These are phyloP conservation scores for Mallotus repandus DNA, from an alignment of 441 rosid species.

Conservation along the genomic window DNA sequence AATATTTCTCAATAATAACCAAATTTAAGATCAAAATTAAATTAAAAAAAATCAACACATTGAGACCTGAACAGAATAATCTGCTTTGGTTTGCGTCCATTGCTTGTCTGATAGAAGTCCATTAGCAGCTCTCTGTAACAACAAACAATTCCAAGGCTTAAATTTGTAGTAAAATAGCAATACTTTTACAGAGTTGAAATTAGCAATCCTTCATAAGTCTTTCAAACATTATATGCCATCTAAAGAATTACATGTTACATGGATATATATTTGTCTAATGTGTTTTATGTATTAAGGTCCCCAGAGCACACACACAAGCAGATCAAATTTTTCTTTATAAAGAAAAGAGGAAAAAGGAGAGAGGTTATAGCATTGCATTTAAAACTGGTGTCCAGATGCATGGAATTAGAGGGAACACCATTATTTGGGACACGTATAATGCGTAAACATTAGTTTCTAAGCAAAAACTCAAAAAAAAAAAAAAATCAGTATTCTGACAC, in stretches of 20 bases:
- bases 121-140: conserved; percentile 63
- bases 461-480: not conserved
- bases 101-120: conserved; percentile 67
- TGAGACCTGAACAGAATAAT: conserved; percentile 83
- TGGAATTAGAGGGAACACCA: too few species aligned
- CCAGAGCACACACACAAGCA: too few species aligned
- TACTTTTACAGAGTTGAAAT: conserved; percentile 1
- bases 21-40: not conserved
- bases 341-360: not conserved
- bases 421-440: not conserved
- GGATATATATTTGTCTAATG: too few species aligned
- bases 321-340: too few species aligned
- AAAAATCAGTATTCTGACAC: not conserved
- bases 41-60: not conserved
- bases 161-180: not conserved
- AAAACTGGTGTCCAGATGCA: not conserved
- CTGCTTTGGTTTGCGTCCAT: conserved; percentile 60
- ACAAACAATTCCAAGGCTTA: conserved; percentile 14
- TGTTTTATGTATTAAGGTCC: too few species aligned
- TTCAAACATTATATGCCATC: not conserved
- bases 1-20: conserved; percentile 3
- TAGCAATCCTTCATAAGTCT: not conserved
- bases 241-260: too few species aligned
- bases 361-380: not conserved
- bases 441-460: not conserved